Base-by-base conservation (phyloP, 352 stramenopile genomes). In the Pythium vanterpoolii region DNA sequence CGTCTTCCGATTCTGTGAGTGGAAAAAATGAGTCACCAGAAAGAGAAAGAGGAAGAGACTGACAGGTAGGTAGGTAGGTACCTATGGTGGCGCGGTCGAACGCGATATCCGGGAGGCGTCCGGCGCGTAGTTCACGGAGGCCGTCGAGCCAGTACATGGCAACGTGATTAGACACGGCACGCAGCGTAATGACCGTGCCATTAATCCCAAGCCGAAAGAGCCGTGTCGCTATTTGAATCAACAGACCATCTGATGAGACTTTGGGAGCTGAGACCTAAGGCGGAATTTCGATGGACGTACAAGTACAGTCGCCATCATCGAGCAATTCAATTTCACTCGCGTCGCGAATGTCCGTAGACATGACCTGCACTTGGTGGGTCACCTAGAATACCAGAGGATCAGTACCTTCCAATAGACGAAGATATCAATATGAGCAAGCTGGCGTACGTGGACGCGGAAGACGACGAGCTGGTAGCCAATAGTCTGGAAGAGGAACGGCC, bases 401-500 rank as follows among this genome's bases (percentile, higher is more conserved):
- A n/a, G n/a, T n/a, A n/a, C n/a, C n/a, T n/a, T n/a, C n/a, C n/a
- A n/a, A 38, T 8, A 8, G 31, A 38, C 31, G 10, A 38, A 38
- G 6, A 38, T 38, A 5, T 14, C 9, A 6, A 1, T 38, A 18
- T 1, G 14, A 44, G 27, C 46, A 51, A 30, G 11, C 14, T 3
- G 4, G 30, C 77, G 36, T 47, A 90, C 81, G 58, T 88, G 75
- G 14, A 89, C 74, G 48, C 79, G 71, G 51, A 88, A 91, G 45
- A 91, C 73, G 43, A 87, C 66, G 40, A 91, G 65, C 60, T 87
- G 78, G 34, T 74, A 83, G 33, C 75, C 82, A 34, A 76, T 73
- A 4, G 79, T 91, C 69, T 91, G 81, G 62, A 91, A 91, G 26
- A 91, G 72, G 58, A 91, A 89, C 34, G 79, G 74, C 8, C 79